Evolutionary conservation across 345 rosid genomes (phyloP).

Genomic region (Iberis pinnata): DNA sequence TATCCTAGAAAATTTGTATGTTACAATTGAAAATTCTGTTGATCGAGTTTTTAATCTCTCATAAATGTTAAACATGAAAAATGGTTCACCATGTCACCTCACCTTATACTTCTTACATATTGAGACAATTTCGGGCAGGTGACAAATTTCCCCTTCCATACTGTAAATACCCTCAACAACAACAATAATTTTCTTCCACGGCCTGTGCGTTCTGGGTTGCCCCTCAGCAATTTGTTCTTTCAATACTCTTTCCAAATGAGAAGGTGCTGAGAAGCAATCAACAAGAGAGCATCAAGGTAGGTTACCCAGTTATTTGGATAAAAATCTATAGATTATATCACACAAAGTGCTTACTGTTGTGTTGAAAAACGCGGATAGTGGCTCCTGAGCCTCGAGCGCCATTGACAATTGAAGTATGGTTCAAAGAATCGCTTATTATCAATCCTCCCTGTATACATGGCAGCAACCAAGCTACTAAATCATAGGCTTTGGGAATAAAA

Average conservation of each 20-base stretch:
- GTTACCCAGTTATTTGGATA: not conserved
- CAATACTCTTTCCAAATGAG: constrained; percentile 87
- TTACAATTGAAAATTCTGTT: not conserved
- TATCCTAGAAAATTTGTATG: not conserved
- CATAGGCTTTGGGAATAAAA: not conserved
- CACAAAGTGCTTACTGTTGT: constrained; percentile 64
- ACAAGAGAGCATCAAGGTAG: constrained; percentile 8
- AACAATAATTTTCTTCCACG: constrained; percentile 92
- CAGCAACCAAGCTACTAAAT: constrained; percentile 9
- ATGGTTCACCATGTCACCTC: constrained; percentile 9
- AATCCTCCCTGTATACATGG: constrained; percentile 59
- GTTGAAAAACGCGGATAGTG: constrained; percentile 86
- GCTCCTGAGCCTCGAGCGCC: constrained; percentile 99
- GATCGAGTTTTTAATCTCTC: not conserved
- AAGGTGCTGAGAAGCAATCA: constrained; percentile 50
- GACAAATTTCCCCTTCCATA: constrained; percentile 93
- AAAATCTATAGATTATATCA: not conserved
- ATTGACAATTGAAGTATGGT: constrained; percentile 89
- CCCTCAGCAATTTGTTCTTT: constrained; percentile 93
- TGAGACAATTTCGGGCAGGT: constrained; percentile 82
- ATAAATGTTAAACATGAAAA: not conserved
- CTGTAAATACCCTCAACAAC: constrained; percentile 90
- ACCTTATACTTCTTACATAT: constrained; percentile 96
- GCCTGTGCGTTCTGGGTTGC: constrained; percentile 86
- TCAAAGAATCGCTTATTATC: constrained; percentile 87